Evolutionary conservation across 495 filamentous ascomycete species (phyloP).

Genomic region (Talaromyces liani): DNA sequence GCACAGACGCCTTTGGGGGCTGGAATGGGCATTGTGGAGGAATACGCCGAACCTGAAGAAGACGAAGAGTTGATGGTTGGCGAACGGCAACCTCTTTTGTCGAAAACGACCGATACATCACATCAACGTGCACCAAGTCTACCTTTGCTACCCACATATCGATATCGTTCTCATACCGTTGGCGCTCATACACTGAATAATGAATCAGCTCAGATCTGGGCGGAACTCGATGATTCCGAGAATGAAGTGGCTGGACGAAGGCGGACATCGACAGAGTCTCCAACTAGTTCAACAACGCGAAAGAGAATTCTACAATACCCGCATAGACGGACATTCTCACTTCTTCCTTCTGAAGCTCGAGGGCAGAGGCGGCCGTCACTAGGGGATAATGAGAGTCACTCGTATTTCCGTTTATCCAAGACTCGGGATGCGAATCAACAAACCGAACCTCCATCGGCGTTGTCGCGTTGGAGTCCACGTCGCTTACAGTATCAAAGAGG

Average conservation of each 20-base stretch:
- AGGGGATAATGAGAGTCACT: neutral
- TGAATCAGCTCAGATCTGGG: conserved; percentile 42
- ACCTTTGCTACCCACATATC: conserved; percentile 21
- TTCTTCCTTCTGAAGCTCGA: neutral
- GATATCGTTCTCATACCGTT: conserved; percentile 13
- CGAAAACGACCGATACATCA: conserved; percentile 12
- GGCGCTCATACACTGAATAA: conserved; percentile 22
- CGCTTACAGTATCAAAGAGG: neutral
- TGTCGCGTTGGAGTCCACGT: conserved; percentile 1
- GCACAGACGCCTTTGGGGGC: conserved; percentile 36
- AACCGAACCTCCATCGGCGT: neutral
- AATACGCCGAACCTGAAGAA: conserved; percentile 19
- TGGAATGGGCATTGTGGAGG: conserved; percentile 37
- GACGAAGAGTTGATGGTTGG: conserved; percentile 26
- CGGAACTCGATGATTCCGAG: conserved; percentile 43
- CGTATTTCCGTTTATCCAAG: neutral
- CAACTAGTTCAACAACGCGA: neutral
- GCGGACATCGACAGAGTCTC: conserved; percentile 4
- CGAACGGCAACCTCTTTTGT: conserved; percentile 35
- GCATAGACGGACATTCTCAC: conserved; percentile 4
- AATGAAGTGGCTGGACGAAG: conserved; percentile 15
- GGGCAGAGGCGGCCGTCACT: neutral
- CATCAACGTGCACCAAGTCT: conserved; percentile 34
- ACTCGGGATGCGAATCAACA: neutral
- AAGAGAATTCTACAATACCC: neutral